Evolutionary conservation across 768 basidiomycete genomes (phyloP), one percentile per base, ranked within the genome.

Genomic region (Amanita polypyramis): DNA sequence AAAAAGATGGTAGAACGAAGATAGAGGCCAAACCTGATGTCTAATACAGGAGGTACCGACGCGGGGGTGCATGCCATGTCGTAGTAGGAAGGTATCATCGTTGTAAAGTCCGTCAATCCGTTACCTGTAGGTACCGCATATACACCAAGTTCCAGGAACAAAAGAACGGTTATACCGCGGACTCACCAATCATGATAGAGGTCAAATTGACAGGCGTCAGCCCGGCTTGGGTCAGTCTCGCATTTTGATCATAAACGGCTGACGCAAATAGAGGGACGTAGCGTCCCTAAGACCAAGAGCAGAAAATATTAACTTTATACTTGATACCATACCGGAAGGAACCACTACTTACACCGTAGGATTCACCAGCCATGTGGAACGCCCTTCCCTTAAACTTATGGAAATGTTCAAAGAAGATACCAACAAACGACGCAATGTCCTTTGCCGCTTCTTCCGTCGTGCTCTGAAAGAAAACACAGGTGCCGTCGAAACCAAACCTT

Each of bases 221-320:
- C 59, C 73, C 82, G 8, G 66, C 75, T n/a, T 70, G 61, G 34
- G 68, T 61, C 8, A 83, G 67, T 23, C 67, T 58, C 40, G 62
- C 55, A 60, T 92, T 90, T 54, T 82, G 77, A 62, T 91, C 88
- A 42, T 80, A 75, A 9, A 91, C 78, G 27, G 81, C 80, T 12
- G 83, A 73, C 0, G 86, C 88, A 52, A 91, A 91, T 1, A 84
- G 65, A 0, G 82, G 84, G 1, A 86, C 66, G 56, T 85, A 84
- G 9, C 79, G 75, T 4, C 83, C 82, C 82, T 83, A 44, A n/a
- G n/a, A 6, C 12, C 14, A 21, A 25, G 12, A 15, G 20, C 45
- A 36, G 11, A 14, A 21, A 34, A 8, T 14, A 10, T 17, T 17
- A 7, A 8, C 3, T 19, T 15, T 15, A 42, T 29, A 50, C 19